Percentiles rank a stretch among this genome's conserved stretches.
Conservation (phyloP, 805 yeast species). For the Lachancea mirantina region DNA sequence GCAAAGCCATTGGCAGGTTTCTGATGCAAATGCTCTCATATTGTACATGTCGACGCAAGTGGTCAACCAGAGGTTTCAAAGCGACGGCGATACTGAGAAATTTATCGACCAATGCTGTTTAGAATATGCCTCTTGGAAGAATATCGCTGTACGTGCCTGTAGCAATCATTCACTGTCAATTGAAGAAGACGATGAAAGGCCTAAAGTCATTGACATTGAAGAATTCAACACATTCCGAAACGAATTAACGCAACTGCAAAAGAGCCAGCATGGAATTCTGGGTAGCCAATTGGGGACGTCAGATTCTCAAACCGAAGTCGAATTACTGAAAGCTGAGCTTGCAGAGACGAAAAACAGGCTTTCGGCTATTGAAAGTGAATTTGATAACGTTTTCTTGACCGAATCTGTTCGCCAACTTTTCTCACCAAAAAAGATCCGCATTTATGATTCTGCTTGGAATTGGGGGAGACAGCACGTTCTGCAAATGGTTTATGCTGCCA, state of each 20-base stretch:
- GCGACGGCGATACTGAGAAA: constrained; percentile 5
- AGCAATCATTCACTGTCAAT: neutral
- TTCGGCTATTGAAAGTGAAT: constrained; percentile 42
- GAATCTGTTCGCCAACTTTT: constrained; percentile 72
- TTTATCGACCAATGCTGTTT: constrained; percentile 11
- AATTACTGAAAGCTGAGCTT: constrained; percentile 6
- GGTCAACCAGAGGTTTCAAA: constrained; percentile 2
- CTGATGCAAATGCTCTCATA: constrained; percentile 9
- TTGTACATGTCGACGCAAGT: constrained; percentile 9
- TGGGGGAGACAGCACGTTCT: constrained; percentile 91
- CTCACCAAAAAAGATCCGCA: constrained; percentile 70
- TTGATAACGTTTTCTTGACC: constrained; percentile 73
- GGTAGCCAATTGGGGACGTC: constrained; percentile 3
- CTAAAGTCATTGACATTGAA: constrained; percentile 86
- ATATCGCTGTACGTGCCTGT: constrained; percentile 49
- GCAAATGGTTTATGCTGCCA: constrained; percentile 21
- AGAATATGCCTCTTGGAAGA: constrained; percentile 29
- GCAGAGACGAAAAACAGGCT: constrained; percentile 65
- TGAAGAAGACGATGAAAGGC: constrained; percentile 85
- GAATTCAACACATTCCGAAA: constrained; percentile 59
- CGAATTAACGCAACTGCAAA: constrained; percentile 18
- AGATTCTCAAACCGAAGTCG: constrained; percentile 1
- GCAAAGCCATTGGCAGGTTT: constrained; percentile 8
- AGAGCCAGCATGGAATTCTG: constrained; percentile 7
- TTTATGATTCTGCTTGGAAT: constrained; percentile 88